These are phyloP conservation scores for Clarireedia hainanense DNA, from an alignment of 2,329 filamentous ascomycete species.

Conservation along the genomic window DNA sequence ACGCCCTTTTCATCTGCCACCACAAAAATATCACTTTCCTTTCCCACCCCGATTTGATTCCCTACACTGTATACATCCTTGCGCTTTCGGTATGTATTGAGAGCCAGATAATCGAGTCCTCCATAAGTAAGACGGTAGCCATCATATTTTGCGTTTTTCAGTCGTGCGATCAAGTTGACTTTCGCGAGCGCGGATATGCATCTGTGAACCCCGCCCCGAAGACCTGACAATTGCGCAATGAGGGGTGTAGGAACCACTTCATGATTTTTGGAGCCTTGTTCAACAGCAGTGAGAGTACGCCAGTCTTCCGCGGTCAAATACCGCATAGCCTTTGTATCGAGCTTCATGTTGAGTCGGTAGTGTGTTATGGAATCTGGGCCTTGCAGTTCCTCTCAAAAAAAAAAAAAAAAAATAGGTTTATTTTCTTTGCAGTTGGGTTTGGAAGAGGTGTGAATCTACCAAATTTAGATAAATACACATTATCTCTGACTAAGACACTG, in stretches of 20 bases:
- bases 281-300: slow-evolving; percentile 87
- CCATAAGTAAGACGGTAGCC: slow-evolving; percentile 96
- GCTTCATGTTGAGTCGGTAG: slow-evolving; percentile 58
- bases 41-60: slow-evolving; percentile 90
- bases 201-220: slow-evolving; percentile 76
- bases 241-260: slow-evolving; percentile 89
- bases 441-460: neutral
- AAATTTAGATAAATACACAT: neutral
- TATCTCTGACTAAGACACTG: no score
- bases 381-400: neutral
- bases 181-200: slow-evolving; percentile 90
- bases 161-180: slow-evolving; percentile 78
- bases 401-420: neutral
- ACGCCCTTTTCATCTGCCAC: slow-evolving; percentile 72
- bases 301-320: slow-evolving; percentile 91
- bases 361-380: neutral
- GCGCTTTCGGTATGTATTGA: slow-evolving; percentile 78
- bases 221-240: slow-evolving; percentile 75
- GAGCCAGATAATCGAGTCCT: slow-evolving; percentile 92
- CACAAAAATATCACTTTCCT: slow-evolving; percentile 95
- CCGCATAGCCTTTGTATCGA: slow-evolving; percentile 88
- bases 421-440: slow-evolving; percentile 1
- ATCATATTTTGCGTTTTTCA: slow-evolving; percentile 96
- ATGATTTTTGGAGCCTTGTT: slow-evolving; percentile 92
- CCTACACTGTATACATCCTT: slow-evolving; percentile 85